Conservation (phyloP, 1,284 basidiomycete species). For the Schizophyllum commune region DNA sequence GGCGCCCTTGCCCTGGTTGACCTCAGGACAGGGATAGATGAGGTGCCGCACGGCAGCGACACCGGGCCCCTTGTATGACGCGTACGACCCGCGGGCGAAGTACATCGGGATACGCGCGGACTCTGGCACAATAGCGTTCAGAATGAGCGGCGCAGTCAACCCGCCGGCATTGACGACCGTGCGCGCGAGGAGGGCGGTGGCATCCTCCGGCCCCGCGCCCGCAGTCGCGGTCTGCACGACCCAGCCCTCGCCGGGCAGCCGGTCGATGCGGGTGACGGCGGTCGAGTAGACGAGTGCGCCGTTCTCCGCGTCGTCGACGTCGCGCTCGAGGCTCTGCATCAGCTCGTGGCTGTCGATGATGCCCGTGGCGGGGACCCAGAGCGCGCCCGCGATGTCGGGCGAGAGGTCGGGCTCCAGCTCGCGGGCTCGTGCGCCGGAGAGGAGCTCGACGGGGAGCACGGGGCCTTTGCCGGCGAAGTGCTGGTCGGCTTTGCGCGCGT, state of each 20-base stretch:
- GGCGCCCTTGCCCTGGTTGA: constrained; percentile 30
- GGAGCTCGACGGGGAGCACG: constrained; percentile 53
- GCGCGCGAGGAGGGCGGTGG: constrained; percentile 74
- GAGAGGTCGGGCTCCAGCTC: constrained; percentile 81
- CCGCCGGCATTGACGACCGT: constrained; percentile 88
- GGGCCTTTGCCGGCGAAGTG: background rate
- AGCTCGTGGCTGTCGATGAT: constrained; percentile 85
- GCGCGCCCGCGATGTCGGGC: constrained; percentile 57
- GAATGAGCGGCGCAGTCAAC: constrained; percentile 63
- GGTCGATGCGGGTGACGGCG: constrained; percentile 83
- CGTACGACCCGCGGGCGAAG: constrained; percentile 80
- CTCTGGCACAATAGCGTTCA: constrained; percentile 63
- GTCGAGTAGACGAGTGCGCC: constrained; percentile 81
- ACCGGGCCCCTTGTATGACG: constrained; percentile 79
- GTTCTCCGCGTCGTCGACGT: constrained; percentile 63
- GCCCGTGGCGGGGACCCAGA: constrained; percentile 85
- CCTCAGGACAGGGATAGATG: constrained; percentile 84
- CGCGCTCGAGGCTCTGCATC: constrained; percentile 74
- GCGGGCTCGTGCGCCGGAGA: constrained; percentile 67
- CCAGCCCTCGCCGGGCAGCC: constrained; percentile 52
- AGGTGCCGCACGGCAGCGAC: constrained; percentile 60
- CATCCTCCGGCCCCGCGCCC: constrained; percentile 46
- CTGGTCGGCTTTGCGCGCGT: constrained; percentile 21
- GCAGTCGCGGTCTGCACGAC: constrained; percentile 59
- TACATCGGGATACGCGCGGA: constrained; percentile 58